Percentiles rank a stretch among this genome's conserved stretches.
Conservation (phyloP, 2,329 filamentous ascomycete species). For the Aureobasidium sp. region DNA sequence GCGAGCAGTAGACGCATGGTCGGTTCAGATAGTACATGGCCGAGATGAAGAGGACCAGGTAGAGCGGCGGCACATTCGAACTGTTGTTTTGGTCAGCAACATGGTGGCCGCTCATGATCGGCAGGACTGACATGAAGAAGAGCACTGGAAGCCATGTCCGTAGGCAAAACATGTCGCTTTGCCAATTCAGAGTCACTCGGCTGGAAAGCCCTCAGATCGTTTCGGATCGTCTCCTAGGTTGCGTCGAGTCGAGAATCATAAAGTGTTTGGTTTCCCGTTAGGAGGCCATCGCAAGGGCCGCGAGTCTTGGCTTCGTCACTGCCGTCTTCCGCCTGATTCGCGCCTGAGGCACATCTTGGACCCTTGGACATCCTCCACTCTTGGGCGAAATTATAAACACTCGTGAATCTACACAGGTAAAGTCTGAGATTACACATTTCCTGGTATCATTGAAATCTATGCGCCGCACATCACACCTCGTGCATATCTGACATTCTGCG, state of each 20-base stretch:
- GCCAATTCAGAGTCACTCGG: background rate
- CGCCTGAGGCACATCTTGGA: background rate
- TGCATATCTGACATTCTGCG: background rate
- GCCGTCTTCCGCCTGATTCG: background rate
- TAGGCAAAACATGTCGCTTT: conserved; percentile 55
- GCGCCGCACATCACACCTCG: background rate
- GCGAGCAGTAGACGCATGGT: conserved; percentile 95
- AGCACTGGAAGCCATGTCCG: conserved; percentile 50
- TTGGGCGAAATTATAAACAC: background rate
- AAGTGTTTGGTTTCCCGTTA: background rate
- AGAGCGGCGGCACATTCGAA: conserved; percentile 43
- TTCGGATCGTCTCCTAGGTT: background rate
- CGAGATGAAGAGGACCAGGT: conserved; percentile 54
- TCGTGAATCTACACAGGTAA: background rate
- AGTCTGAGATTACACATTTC: background rate
- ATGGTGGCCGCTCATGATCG: background rate
- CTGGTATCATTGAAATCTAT: background rate
- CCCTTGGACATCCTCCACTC: background rate
- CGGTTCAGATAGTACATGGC: conserved; percentile 95
- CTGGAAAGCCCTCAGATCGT: background rate
- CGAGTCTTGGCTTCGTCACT: conserved; percentile 9
- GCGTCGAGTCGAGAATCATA: background rate
- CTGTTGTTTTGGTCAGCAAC: conserved; percentile 24
- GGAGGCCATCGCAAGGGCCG: background rate
- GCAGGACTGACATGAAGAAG: conserved; percentile 44